Percentiles rank a stretch among this genome's conserved stretches.
These are phyloP conservation scores for Mucor indicus DNA, from an alignment of 371 early-diverging fungal genomes.

Conservation along the genomic window DNA sequence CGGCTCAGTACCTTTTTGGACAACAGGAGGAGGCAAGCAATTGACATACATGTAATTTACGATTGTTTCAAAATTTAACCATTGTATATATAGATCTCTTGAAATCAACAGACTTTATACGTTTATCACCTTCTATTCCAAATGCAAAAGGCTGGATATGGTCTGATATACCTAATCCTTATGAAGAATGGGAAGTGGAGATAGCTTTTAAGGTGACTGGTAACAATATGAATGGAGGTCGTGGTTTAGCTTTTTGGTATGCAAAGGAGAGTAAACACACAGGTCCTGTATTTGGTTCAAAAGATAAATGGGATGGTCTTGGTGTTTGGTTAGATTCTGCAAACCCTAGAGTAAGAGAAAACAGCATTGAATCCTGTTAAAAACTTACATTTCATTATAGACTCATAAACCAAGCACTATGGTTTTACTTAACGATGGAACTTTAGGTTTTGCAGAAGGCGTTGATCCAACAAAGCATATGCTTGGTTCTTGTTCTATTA, in stretches of 20 bases:
- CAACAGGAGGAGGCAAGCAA: constrained; percentile 50
- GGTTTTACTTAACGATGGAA: constrained; percentile 73
- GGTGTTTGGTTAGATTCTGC: constrained; percentile 70
- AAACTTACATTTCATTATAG: constrained; percentile 11
- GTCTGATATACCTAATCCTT: constrained; percentile 60
- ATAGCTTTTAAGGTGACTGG: constrained; percentile 68
- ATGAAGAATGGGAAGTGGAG: constrained; percentile 77
- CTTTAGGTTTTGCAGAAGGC: constrained; percentile 30
- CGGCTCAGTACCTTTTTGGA: constrained; percentile 57
- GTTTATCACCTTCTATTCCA: constrained; percentile 69
- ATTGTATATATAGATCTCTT: constrained; percentile 47
- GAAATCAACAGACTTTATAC: constrained; percentile 57
- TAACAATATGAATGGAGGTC: constrained; percentile 64
- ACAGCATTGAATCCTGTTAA: background rate
- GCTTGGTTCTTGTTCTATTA: constrained; percentile 67
- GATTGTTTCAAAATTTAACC: no score
- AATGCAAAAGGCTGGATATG: constrained; percentile 68
- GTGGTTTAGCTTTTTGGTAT: constrained; percentile 90
- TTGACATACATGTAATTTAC: no score
- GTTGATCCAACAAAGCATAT: constrained; percentile 46
- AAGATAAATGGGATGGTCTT: constrained; percentile 72
- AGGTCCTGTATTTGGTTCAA: constrained; percentile 72
- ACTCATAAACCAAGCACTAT: constrained; percentile 62
- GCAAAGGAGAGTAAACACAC: constrained; percentile 54
- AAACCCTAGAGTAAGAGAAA: constrained; percentile 50